Evolutionary conservation across 2,329 filamentous ascomycete genomes (phyloP), one percentile per base, ranked within the genome.

Genomic region (Sodiomyces alkalinus): DNA sequence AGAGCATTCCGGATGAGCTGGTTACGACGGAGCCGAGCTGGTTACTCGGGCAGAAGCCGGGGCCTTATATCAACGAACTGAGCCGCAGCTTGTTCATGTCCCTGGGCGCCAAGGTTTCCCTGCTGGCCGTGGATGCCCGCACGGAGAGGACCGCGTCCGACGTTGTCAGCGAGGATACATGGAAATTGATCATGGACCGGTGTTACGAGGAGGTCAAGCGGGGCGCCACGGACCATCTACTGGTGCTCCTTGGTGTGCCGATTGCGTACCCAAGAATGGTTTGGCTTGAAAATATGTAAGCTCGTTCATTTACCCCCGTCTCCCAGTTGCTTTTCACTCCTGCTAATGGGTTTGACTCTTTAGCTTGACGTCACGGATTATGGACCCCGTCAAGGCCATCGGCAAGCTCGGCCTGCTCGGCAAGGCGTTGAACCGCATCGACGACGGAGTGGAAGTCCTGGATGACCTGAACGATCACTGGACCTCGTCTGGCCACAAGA

Each of bases 381-480:
- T 93, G 73, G 79, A 85, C 41, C 85, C 86, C 3, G 67, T 93
- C 48, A 96, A 96, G 51, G 81, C 81, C 5, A 62, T 96, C 15
- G 81, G 85, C 21, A 79, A 82, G 43, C 69, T 78, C 19, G 86
- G 87, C 2, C 53, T 92, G 39, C 64, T 96, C 28, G 81, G 83
- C 4, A 69, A 69, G 34, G 72, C 92, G 23, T 62, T 92, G 21
- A 93, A 93, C 56, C 80, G 80, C 40, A 86, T 93, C 41, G 86
- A 94, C 44, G 85, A 83, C 14, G 83, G 83, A 12, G 80, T 90
- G 5, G 90, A 96, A 51, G 80, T 96, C 10, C 60, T 92, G 17
- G 86, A 93, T 46, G 85, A 92, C 42, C 58, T 93, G 7, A 87
- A 94, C 47, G 90, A 96, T 50, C 87, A 98, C 48, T 98, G 90